phyloP scores from a whole-genome alignment of 192 early-diverging fungal species.

The Backusella morwellensis region DNA sequence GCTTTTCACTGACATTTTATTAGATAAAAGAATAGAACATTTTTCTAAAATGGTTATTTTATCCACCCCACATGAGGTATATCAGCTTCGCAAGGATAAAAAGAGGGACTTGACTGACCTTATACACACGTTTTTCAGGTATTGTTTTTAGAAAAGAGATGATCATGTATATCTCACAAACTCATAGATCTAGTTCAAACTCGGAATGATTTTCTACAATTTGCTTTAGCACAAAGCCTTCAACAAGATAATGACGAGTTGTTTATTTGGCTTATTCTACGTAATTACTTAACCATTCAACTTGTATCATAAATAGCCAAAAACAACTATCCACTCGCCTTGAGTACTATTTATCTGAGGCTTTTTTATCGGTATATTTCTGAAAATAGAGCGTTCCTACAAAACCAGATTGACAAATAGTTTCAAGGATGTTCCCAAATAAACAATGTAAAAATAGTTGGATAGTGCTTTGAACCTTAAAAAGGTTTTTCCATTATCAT shows the following conservation, averaged over 20 bases:
- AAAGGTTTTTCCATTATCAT: background rate
- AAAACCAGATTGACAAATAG: background rate
- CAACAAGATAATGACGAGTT: background rate
- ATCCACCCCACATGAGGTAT: too few relatives aligned
- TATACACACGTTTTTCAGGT: too few relatives aligned
- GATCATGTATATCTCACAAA: background rate
- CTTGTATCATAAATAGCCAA: background rate
- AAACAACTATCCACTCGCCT: background rate
- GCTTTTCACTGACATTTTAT: too few relatives aligned
- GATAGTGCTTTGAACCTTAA: background rate
- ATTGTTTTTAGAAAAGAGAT: too few relatives aligned
- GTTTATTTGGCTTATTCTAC: background rate
- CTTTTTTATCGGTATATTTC: background rate
- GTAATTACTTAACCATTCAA: background rate
- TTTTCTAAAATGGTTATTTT: too few relatives aligned
- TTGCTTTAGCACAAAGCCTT: too few relatives aligned
- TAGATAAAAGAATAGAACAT: too few relatives aligned
- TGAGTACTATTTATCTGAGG: background rate
- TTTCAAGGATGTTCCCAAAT: background rate
- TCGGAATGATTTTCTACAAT: too few relatives aligned
- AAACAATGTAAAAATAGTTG: background rate
- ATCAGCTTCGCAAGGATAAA: too few relatives aligned
- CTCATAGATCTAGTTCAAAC: background rate
- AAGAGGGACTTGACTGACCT: too few relatives aligned
- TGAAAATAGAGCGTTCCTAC: background rate